Evolutionary conservation across 805 yeast species (phyloP), one percentile per base, ranked within the genome.

Genomic region (Wickerhamomyces tratensis): DNA sequence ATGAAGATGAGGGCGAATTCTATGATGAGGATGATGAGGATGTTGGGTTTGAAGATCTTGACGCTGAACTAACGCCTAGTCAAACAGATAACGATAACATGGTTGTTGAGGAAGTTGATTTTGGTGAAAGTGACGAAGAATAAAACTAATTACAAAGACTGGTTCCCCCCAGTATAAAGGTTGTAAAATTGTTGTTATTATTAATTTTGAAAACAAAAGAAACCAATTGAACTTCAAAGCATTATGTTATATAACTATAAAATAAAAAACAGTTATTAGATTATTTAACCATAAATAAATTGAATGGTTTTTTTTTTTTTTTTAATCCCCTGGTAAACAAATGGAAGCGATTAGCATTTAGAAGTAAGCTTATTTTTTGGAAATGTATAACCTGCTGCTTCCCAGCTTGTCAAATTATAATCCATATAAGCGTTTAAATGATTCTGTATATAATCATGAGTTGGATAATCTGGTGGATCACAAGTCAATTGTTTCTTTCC

Each of bases 381-480:
- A 56, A 63, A 62, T 5, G 61, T 45, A 58, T 79, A 91, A 1
- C 96, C 96, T 0, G 94, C 88, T 10, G 50, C 64, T 33, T 64
- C 70, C 95, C 96, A 91, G 9, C 64, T 48, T 0, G 98, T 91
- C 41, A 72, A 49, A 62, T 91, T 91, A 39, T 69, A 58, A 59
- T 87, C 76, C 37, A 58, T 45, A 59, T 91, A 91, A 1, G 93
- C 93, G 39, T 69, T 68, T 42, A 66, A 57, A 61, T 91, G 98
- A 29, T 58, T 55, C 40, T 77, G 62, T 52, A 91, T 91, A 67
- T 91, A 91, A 54, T 86, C 88, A 49, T 69, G 68, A 0, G 98
- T 93, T 42, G 98, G 98, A 57, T 71, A 79, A 56, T 76, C 94
- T 0, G 54, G 64, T 0, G 98, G 98, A 57, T 89, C 97, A 66